Percentiles rank a stretch among this genome's conserved stretches.
Evolutionary conservation across 306 rosid species (phyloP).

Genomic region (Sicyos baderoa): DNA sequence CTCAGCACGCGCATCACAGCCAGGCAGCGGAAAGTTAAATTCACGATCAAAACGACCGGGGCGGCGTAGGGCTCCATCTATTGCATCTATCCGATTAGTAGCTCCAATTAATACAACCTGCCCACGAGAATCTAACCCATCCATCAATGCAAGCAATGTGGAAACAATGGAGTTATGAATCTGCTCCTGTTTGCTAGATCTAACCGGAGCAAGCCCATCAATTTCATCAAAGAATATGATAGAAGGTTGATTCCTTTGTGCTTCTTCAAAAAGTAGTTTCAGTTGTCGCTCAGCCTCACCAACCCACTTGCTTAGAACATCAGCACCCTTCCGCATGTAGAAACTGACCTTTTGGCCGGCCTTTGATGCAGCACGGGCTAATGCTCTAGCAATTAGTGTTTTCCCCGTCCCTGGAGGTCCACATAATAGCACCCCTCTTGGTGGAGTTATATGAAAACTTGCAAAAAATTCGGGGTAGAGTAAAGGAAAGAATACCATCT

Average conservation of each 20-base stretch:
- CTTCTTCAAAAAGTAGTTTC: slow-evolving; percentile 97
- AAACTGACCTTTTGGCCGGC: slow-evolving; percentile 99
- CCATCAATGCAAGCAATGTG: slow-evolving; percentile 98
- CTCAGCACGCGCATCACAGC: slow-evolving; percentile 93
- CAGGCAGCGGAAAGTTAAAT: slow-evolving; percentile 87
- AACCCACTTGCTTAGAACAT: slow-evolving; percentile 95
- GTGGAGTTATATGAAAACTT: slow-evolving; percentile 94
- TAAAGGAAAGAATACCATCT: slow-evolving; percentile 95
- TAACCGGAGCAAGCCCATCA: slow-evolving; percentile 98
- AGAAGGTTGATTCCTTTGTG: slow-evolving; percentile 95
- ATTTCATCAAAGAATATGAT: slow-evolving; percentile 96
- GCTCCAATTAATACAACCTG: slow-evolving; percentile 99
- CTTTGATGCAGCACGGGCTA: slow-evolving; percentile 97
- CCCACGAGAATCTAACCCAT: slow-evolving; percentile 99
- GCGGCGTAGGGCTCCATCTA: slow-evolving; percentile 96
- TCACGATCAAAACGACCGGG: slow-evolving; percentile 99
- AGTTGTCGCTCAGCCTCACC: slow-evolving; percentile 99
- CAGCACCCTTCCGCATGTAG: slow-evolving; percentile 99
- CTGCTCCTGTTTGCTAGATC: slow-evolving; percentile 98
- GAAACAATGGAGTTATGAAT: slow-evolving; percentile 98
- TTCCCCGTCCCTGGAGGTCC: slow-evolving; percentile 99
- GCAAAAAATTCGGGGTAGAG: slow-evolving; percentile 94
- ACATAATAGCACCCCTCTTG: slow-evolving; percentile 90
- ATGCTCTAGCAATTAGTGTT: slow-evolving; percentile 90
- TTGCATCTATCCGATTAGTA: slow-evolving; percentile 94